Base-by-base conservation (phyloP, 148 eudicot genomes). In the Rhododendron griersonianum region DNA sequence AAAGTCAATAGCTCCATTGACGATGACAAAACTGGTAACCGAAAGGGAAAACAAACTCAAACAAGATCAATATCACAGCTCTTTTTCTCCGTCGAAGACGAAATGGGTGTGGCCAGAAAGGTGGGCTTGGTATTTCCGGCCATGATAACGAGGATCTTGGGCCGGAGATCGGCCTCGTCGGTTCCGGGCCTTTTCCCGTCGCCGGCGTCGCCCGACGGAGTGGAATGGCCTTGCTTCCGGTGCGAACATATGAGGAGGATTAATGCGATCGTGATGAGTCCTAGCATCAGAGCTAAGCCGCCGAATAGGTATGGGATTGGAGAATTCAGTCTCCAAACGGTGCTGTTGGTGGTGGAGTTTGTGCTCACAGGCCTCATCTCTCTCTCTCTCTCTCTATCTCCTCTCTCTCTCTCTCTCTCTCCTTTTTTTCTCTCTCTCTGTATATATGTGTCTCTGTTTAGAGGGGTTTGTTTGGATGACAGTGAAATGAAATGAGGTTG, bases 71-170 rank as follows among this genome's bases (percentile, higher is more conserved):
- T 6, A 37, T 76, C 80, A n/a, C 13, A 18, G 2, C 80, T 39
- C 80, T 76, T 18, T 18, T 39, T 41, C 13, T 37, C 39, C 2
- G 80, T 19, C 30, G 73, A 25, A 19, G 71, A 67, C 47, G 41
- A 44, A 45, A 88, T 11, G 7, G 91, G 91, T 11, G 81, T 82
- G 4, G 91, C 93, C 2, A 91, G 73, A 35, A 55, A 87, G 0
- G 89, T 91, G 44, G 93, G 93, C 0, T 90, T 89, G 11, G 86
- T 81, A 9, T 90, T 89, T 10, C 91, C 91, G 82, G 93, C 85
- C 92, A 91, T 89, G 67, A 89, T 81, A 1, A 89, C 91, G 2
- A 89, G 86, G 79, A 91, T 50, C 86, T 81, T 84, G 7, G 89
- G 88, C 85, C 50, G 48, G 50, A 45, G 47, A 19, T 81, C 30